Evolutionary conservation across 129 eudicot genomes (phyloP).

Genomic region (Oenanthe sinensis): DNA sequence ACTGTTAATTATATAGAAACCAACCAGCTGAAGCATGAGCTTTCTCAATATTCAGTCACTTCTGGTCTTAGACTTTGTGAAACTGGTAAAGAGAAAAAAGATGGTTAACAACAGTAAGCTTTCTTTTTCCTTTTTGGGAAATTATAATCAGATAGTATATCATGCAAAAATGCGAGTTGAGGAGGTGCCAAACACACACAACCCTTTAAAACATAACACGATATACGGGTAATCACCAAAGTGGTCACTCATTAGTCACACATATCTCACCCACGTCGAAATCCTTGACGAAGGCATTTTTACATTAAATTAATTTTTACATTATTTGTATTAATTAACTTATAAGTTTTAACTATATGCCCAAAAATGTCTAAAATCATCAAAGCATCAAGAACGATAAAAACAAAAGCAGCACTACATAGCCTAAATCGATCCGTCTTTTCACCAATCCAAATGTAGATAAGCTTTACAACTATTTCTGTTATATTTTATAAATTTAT

Average conservation of each 20-base stretch:
- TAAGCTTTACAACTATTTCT: neutral
- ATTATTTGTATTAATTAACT: no score
- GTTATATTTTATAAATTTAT: neutral
- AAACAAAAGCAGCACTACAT: neutral
- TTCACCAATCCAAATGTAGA: neutral
- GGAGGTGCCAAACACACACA: neutral
- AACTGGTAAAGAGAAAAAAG: neutral
- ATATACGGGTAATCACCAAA: neutral
- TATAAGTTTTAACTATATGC: neutral
- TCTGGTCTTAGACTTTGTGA: neutral
- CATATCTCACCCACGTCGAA: conserved; percentile 48
- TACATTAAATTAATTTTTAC: no score
- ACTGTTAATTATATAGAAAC: neutral
- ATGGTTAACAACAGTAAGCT: neutral
- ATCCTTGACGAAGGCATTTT: conserved; percentile 84
- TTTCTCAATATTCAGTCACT: neutral
- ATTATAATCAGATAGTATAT: neutral
- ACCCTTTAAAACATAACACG: neutral
- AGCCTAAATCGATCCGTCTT: neutral
- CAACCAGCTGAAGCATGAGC: neutral
- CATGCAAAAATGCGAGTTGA: neutral
- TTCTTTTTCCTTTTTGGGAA: neutral
- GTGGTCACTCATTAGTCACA: neutral
- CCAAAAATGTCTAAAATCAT: neutral
- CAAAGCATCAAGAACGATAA: neutral